These are phyloP conservation scores for Tolypocladium endophyticum DNA, from an alignment of 2,329 filamentous ascomycete species.

Conservation along the genomic window DNA sequence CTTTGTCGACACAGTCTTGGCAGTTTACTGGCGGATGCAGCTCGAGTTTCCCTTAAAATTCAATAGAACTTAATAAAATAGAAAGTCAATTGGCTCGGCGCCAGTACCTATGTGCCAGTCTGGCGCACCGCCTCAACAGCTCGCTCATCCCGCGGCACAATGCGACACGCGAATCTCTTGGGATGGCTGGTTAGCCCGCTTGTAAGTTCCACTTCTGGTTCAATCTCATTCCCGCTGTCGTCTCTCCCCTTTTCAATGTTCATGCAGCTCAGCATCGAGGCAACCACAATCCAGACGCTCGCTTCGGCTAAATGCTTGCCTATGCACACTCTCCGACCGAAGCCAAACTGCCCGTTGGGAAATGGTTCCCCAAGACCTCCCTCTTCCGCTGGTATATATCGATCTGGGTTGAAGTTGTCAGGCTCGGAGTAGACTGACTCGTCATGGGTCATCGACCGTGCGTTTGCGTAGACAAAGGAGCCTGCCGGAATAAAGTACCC, in stretches of 20 bases:
- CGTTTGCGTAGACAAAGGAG: conserved; percentile 30
- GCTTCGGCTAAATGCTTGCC: conserved; percentile 39
- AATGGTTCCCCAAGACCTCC: conserved; percentile 32
- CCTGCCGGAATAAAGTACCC: conserved; percentile 48
- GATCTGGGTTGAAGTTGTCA: conserved; percentile 33
- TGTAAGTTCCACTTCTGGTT: conserved; percentile 14
- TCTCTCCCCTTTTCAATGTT: conserved; percentile 20
- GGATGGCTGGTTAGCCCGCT: conserved; percentile 17
- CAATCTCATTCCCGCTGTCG: conserved; percentile 21
- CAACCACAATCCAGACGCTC: conserved; percentile 29
- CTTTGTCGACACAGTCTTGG: background rate
- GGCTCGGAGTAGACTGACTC: conserved; percentile 27
- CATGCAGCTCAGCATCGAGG: conserved; percentile 27
- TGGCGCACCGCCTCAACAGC: conserved; percentile 4
- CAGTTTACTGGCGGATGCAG: background rate
- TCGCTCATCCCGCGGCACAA: conserved; percentile 12
- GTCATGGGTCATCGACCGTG: conserved; percentile 33
- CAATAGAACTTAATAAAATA: background rate
- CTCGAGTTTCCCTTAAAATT: too few relatives aligned
- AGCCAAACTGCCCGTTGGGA: conserved; percentile 39
- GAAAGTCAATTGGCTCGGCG: conserved; percentile 13
- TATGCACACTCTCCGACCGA: conserved; percentile 39
- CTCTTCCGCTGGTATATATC: conserved; percentile 24
- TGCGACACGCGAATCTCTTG: conserved; percentile 12
- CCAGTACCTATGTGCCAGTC: background rate